A percentile compares a stretch with the other conserved stretches of the same genome.
phyloP scores from a whole-genome alignment of 2,329 filamentous ascomycete species.

The Byssoonygena ceratinophila region DNA sequence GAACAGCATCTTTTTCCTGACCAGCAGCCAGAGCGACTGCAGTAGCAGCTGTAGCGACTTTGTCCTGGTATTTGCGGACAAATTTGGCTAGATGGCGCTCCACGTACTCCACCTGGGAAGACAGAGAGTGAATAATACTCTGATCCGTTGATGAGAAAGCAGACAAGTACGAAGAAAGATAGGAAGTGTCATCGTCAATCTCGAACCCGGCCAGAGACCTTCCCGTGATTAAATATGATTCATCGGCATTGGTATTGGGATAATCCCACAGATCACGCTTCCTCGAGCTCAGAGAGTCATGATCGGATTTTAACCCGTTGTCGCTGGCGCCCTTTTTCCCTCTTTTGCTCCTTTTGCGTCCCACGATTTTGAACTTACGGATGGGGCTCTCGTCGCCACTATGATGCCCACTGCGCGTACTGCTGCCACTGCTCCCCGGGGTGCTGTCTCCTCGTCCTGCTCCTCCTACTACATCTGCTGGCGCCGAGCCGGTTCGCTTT shows the following conservation, averaged over 20 bases:
- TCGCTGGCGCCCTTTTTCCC: background rate
- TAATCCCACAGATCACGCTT: conserved; percentile 4
- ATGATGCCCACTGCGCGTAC: background rate
- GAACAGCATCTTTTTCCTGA: background rate
- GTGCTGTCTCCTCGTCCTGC: background rate
- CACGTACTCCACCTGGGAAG: conserved; percentile 43
- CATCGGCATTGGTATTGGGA: conserved; percentile 9
- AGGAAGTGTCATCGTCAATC: conserved; percentile 13
- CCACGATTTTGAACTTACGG: background rate
- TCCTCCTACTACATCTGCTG: background rate
- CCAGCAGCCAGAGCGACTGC: background rate
- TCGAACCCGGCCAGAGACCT: conserved; percentile 24
- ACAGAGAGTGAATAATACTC: conserved; percentile 29
- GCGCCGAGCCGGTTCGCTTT: background rate
- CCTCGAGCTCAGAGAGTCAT: conserved; percentile 2
- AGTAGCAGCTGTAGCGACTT: conserved; percentile 1
- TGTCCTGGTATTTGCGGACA: conserved; percentile 22
- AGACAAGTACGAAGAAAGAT: background rate
- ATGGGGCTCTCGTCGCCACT: background rate
- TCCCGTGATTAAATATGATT: conserved; percentile 7
- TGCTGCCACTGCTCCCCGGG: background rate
- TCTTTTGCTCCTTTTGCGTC: background rate
- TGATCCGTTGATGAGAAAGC: background rate
- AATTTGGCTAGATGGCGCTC: conserved; percentile 35
- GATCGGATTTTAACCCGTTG: background rate